These are phyloP conservation scores for Penicillium egyptiacum DNA, from an alignment of 495 filamentous ascomycete genomes.

Conservation along the genomic window DNA sequence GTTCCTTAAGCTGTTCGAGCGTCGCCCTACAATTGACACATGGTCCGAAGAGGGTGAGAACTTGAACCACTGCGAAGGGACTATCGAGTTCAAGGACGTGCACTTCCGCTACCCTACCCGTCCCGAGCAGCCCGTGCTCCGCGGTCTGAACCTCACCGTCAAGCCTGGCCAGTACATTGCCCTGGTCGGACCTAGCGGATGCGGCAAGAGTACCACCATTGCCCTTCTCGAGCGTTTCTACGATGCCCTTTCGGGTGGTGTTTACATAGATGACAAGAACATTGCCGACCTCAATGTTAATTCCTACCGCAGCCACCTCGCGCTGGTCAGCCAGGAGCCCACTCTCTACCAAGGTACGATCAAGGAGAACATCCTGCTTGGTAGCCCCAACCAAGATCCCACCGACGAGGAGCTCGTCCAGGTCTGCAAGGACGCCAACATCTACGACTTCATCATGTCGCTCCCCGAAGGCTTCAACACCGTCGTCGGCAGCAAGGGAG, in stretches of 20 bases:
- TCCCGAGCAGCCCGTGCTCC: constrained; percentile 75
- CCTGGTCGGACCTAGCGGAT: constrained; percentile 78
- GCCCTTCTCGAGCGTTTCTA: constrained; percentile 82
- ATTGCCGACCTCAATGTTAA: constrained; percentile 74
- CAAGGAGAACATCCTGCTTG: constrained; percentile 77
- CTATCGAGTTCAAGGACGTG: constrained; percentile 75
- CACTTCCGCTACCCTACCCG: constrained; percentile 81
- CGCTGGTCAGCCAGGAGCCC: constrained; percentile 84
- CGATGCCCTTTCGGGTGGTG: constrained; percentile 68
- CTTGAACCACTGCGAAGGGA: constrained; percentile 59
- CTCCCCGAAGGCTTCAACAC: constrained; percentile 75
- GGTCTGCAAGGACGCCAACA: constrained; percentile 85
- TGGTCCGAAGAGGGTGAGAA: constrained; percentile 74
- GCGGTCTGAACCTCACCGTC: constrained; percentile 69
- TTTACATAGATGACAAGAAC: constrained; percentile 73
- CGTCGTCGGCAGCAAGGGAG: constrained; percentile 72
- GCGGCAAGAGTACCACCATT: constrained; percentile 83
- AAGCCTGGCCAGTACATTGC: constrained; percentile 77
- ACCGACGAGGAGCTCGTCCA: constrained; percentile 67
- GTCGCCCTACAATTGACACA: constrained; percentile 72
- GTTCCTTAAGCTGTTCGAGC: constrained; percentile 77
- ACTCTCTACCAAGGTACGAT: constrained; percentile 85
- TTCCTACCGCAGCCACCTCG: constrained; percentile 71
- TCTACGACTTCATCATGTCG: constrained; percentile 85
- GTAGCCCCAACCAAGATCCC: constrained; percentile 60